These are phyloP conservation scores for Blastocladiella britannica DNA, from an alignment of 192 early-diverging fungal genomes.

Conservation along the genomic window DNA sequence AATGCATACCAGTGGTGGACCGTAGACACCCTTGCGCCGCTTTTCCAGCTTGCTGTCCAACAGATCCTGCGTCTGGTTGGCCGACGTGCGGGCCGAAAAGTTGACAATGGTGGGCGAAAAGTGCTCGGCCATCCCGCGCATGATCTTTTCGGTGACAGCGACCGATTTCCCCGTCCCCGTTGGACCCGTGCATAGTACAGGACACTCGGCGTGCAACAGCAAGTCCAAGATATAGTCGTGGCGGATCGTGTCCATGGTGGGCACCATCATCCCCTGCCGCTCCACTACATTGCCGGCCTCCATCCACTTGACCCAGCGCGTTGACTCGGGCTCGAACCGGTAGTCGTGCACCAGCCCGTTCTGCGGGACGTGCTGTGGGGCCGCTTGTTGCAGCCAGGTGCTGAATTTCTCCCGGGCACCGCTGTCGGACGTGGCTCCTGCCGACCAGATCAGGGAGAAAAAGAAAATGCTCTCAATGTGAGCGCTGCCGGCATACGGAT, in stretches of 20 bases:
- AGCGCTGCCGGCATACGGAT: slow-evolving; percentile 71
- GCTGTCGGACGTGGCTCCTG: slow-evolving; percentile 91
- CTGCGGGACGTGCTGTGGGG: slow-evolving; percentile 20
- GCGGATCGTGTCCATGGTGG: slow-evolving; percentile 91
- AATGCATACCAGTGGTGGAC: too few relatives aligned
- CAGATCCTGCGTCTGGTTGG: slow-evolving; percentile 79
- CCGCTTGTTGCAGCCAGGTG: slow-evolving; percentile 52
- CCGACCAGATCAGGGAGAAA: slow-evolving; percentile 55
- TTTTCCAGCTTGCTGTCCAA: slow-evolving; percentile 96
- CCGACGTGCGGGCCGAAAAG: slow-evolving; percentile 93
- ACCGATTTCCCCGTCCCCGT: slow-evolving; percentile 87
- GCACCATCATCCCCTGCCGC: slow-evolving; percentile 91
- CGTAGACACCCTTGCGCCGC: slow-evolving; percentile 76
- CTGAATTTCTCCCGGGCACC: slow-evolving; percentile 55
- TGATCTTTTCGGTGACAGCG: slow-evolving; percentile 87
- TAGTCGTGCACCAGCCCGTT: slow-evolving; percentile 59
- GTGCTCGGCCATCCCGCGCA: slow-evolving; percentile 73
- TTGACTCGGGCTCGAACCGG: slow-evolving; percentile 56
- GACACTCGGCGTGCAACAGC: slow-evolving; percentile 85
- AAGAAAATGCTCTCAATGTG: slow-evolving; percentile 55
- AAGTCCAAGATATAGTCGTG: slow-evolving; percentile 90
- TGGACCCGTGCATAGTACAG: slow-evolving; percentile 88
- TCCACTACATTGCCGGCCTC: slow-evolving; percentile 71
- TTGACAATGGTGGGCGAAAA: slow-evolving; percentile 95
- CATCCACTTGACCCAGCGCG: slow-evolving; percentile 78